Conservation (phyloP, 345 rosid species). For the Sisymbrium altissimum region DNA sequence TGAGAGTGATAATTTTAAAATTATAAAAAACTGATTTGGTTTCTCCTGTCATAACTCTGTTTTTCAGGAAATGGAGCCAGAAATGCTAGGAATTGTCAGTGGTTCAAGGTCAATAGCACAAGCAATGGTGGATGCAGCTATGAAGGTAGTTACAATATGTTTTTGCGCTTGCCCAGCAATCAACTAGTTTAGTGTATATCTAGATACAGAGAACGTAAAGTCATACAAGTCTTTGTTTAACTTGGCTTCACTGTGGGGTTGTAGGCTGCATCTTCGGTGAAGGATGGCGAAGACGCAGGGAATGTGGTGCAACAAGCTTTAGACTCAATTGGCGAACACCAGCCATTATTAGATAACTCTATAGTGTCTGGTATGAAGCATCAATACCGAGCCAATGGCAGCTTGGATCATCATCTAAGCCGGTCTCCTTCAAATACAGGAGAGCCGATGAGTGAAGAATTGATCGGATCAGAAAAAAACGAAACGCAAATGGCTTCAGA, state of each 20-base stretch:
- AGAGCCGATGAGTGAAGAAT: constrained; percentile 31
- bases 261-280: constrained; percentile 63
- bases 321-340: constrained; percentile 41
- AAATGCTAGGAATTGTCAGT: constrained; percentile 52
- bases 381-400: constrained; percentile 28
- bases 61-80: constrained; percentile 63
- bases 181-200: background rate
- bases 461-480: constrained; percentile 32
- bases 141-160: constrained; percentile 55
- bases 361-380: constrained; percentile 16
- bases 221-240: background rate
- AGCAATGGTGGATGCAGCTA: constrained; percentile 79
- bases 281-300: constrained; percentile 64
- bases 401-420: constrained; percentile 13
- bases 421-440: constrained; percentile 11
- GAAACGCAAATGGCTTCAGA: constrained; percentile 55
- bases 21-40: background rate
- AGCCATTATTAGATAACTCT: constrained; percentile 28
- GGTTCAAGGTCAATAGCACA: constrained; percentile 68
- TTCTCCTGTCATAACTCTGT: constrained; percentile 25
- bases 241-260: constrained; percentile 13
- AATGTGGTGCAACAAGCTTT: constrained; percentile 55
- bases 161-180: background rate
- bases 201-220: constrained; percentile 2
- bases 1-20: background rate